Base-by-base conservation (phyloP, 2,329 filamentous ascomycete species). In the Orbilia oligospora region DNA sequence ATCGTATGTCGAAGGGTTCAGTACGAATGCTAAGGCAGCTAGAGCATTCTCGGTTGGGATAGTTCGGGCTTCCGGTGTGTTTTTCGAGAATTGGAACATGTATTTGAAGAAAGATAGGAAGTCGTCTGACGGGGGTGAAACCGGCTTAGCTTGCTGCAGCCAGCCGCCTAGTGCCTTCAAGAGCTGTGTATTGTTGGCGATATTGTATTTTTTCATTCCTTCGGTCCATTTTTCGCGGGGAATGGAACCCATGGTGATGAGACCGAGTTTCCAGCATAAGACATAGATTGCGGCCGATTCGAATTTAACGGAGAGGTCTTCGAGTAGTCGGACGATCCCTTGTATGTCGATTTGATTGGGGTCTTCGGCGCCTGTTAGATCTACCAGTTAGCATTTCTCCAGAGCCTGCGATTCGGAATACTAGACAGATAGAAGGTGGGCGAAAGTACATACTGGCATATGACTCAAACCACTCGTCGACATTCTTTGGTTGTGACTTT, bases 81-180 rank as follows among this genome's bases (percentile, higher is more conserved):
- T 63, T 38, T 78, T 78, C 9, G 75, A 78, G 53, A 78, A 78
- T 18, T 78, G 68, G 38, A 78, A 78, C 75, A 78, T 78, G 41
- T 72, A 78, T 48, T 78, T 78, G 64, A 68, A 78, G 27, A 78
- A 78, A 1, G 61, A 48, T 5, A 69, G 36, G 48, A 72, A 78
- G 1, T 69, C 27, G 36, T 69, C 63, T 1, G 75, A 72, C 10
- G 75, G 63, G 9, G 75, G 68, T 3, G 75, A 64, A 5, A 56
- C 61, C 4, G 75, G 75, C 53, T 78, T 78, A 14, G 68, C 67
- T 41, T 78, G 68, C 30, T 78, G 51, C 2, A 78, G 33, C 75
- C 75, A 78, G 14, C 30, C 44, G 16, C 63, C 68, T 20, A 78
- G 75, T 12, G 58, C 27, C 30, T 78, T 78, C 0, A 72, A 44